Percentiles rank a stretch among this genome's conserved stretches.
Evolutionary conservation across 371 early-diverging fungal species (phyloP).

Genomic region (Vairimorpha ceranae): DNA sequence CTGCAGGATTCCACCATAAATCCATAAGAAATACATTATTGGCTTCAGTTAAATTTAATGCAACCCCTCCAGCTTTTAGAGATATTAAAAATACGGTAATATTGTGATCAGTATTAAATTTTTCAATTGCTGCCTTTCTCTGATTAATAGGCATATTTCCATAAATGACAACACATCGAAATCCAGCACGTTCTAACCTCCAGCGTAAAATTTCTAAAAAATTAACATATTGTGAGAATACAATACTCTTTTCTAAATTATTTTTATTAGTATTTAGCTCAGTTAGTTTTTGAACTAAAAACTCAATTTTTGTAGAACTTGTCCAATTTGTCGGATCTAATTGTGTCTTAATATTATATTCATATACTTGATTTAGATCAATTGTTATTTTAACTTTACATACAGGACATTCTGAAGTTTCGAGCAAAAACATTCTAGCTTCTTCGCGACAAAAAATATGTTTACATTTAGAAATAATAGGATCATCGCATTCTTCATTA

Average conservation of each 20-base stretch:
- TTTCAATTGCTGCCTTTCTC: constrained; percentile 70
- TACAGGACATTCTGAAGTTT: constrained; percentile 70
- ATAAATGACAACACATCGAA: constrained; percentile 78
- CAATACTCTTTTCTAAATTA: constrained; percentile 72
- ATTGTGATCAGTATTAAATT: constrained; percentile 71
- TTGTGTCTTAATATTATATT: constrained; percentile 1
- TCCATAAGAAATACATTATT: constrained; percentile 75
- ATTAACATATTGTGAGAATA: constrained; percentile 80
- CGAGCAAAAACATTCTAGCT: constrained; percentile 20
- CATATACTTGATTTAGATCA: constrained; percentile 68
- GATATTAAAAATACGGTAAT: constrained; percentile 70
- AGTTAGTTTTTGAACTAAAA: constrained; percentile 77
- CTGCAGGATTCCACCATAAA: constrained; percentile 85
- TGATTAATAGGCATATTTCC: constrained; percentile 78
- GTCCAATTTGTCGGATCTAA: constrained; percentile 36
- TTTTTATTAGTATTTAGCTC: constrained; percentile 68
- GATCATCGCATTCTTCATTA: constrained; percentile 76
- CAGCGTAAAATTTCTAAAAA: constrained; percentile 83
- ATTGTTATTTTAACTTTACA: constrained; percentile 73
- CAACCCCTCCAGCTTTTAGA: constrained; percentile 85
- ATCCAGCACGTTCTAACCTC: constrained; percentile 82
- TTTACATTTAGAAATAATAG: constrained; percentile 77
- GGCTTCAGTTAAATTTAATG: constrained; percentile 84
- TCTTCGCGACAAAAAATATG: constrained; percentile 74
- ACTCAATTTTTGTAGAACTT: constrained; percentile 73